phyloP scores from a whole-genome alignment of 139 green algal genomes.

The Chlorella sorokiniana region DNA sequence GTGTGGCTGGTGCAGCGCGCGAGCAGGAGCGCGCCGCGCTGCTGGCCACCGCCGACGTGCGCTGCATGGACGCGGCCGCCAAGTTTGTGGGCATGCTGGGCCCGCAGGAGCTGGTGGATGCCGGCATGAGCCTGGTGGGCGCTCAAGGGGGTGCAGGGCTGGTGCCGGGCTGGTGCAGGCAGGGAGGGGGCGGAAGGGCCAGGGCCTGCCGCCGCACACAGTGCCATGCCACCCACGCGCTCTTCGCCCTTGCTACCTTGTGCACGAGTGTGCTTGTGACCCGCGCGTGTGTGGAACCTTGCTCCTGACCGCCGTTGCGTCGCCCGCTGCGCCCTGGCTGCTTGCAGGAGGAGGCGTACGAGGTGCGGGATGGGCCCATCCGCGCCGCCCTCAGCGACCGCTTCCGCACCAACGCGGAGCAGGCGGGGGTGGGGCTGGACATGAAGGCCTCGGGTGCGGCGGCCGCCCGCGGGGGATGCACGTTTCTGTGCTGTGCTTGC shows the following conservation, averaged over 20 bases:
- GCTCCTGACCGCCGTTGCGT: too few species aligned
- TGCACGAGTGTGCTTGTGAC: too few species aligned
- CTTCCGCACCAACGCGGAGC: slow-evolving; percentile 64
- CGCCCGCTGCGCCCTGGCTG: not conserved
- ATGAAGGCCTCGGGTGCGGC: slow-evolving; percentile 38
- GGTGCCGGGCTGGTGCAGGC: too few species aligned
- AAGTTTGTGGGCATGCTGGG: slow-evolving; percentile 44
- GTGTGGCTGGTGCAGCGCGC: slow-evolving; percentile 71
- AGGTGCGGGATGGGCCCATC: slow-evolving; percentile 11
- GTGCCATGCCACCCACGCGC: too few species aligned
- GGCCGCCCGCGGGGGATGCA: not conserved
- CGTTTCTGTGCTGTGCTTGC: not conserved
- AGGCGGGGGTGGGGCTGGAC: slow-evolving; percentile 70
- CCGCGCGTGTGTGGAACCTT: too few species aligned
- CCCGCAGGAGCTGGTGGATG: slow-evolving; percentile 11
- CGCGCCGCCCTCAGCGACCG: slow-evolving; percentile 48
- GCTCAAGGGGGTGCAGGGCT: not conserved
- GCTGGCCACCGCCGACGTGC: slow-evolving; percentile 65
- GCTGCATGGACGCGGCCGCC: slow-evolving; percentile 60
- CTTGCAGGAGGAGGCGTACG: slow-evolving; percentile 33
- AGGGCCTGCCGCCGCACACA: too few species aligned
- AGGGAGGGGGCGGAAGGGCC: too few species aligned
- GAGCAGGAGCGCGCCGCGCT: slow-evolving; percentile 63
- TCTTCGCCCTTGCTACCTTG: too few species aligned
- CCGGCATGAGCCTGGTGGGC: slow-evolving; percentile 24